phyloP scores from a whole-genome alignment of 2,329 filamentous ascomycete genomes.

The Volutella citrinella region DNA sequence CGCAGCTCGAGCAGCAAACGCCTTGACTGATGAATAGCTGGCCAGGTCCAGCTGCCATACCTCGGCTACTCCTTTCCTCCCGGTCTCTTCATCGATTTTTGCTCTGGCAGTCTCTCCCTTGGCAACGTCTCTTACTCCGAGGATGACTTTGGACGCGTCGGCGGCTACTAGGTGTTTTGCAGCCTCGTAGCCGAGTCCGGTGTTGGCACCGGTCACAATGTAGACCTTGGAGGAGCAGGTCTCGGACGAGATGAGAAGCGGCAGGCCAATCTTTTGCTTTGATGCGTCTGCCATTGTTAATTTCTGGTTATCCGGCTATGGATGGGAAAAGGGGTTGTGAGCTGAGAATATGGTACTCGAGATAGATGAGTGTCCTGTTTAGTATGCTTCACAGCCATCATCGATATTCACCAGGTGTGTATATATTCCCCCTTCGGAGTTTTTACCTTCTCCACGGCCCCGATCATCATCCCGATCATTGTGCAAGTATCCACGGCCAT shows the following conservation, averaged over 20 bases:
- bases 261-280: conserved; percentile 3
- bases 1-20: conserved; percentile 31
- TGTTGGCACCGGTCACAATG: conserved; percentile 40
- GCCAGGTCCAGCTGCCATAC: conserved; percentile 12
- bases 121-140: conserved; percentile 22
- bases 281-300: no score
- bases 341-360: no score
- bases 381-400: no score
- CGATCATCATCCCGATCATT: no score
- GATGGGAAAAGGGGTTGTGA: no score
- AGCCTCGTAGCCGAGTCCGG: conserved; percentile 38
- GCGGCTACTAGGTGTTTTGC: conserved; percentile 36
- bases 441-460: no score
- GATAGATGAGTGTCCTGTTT: no score
- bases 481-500: no score
- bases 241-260: conserved; percentile 6
- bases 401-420: no score
- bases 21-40: conserved; percentile 16
- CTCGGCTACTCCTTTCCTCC: conserved; percentile 7
- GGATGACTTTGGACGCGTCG: conserved; percentile 34
- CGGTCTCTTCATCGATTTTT: conserved; percentile 11
- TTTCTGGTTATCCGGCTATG: no score
- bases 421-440: no score
- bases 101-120: conserved; percentile 9
- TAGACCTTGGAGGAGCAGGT: conserved; percentile 21